These are phyloP conservation scores for Cardamine resedifolia DNA, from an alignment of 345 rosid species.

Conservation along the genomic window DNA sequence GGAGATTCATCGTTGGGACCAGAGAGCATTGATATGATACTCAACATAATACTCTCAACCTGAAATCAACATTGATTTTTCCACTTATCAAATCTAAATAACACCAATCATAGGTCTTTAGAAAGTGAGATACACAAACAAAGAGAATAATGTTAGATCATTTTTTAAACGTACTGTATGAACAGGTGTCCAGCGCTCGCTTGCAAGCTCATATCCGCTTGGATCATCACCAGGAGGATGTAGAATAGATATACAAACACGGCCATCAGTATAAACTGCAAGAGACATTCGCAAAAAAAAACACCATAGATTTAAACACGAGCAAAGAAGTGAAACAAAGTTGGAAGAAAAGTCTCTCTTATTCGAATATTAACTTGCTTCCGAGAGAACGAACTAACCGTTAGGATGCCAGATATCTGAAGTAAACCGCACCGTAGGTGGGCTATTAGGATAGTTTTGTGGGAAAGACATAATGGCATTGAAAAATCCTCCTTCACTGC, in stretches of 20 bases:
- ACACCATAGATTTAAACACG: background rate
- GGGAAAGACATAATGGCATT: slow-evolving; percentile 82
- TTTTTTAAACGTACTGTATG: slow-evolving; percentile 26
- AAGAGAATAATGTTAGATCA: background rate
- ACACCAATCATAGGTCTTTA: background rate
- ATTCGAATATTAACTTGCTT: background rate
- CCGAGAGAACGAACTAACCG: slow-evolving; percentile 21
- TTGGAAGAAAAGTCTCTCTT: background rate
- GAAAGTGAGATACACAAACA: background rate
- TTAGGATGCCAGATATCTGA: slow-evolving; percentile 67
- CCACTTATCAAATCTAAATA: background rate
- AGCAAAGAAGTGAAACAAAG: background rate
- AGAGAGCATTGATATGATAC: slow-evolving; percentile 87
- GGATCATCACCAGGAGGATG: slow-evolving; percentile 70
- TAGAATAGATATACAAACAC: slow-evolving; percentile 56
- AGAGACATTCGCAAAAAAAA: background rate
- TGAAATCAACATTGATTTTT: slow-evolving; percentile 18
- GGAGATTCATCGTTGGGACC: slow-evolving; percentile 90
- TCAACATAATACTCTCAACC: slow-evolving; percentile 88
- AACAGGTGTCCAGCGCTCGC: slow-evolving; percentile 56
- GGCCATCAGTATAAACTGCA: slow-evolving; percentile 49
- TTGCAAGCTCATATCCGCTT: slow-evolving; percentile 55
- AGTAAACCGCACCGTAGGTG: slow-evolving; percentile 51
- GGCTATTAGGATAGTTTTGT: slow-evolving; percentile 50
- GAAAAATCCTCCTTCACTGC: slow-evolving; percentile 85